These are phyloP conservation scores for Cladosporium sp. DNA, from an alignment of 2,329 filamentous ascomycete genomes.

Conservation along the genomic window DNA sequence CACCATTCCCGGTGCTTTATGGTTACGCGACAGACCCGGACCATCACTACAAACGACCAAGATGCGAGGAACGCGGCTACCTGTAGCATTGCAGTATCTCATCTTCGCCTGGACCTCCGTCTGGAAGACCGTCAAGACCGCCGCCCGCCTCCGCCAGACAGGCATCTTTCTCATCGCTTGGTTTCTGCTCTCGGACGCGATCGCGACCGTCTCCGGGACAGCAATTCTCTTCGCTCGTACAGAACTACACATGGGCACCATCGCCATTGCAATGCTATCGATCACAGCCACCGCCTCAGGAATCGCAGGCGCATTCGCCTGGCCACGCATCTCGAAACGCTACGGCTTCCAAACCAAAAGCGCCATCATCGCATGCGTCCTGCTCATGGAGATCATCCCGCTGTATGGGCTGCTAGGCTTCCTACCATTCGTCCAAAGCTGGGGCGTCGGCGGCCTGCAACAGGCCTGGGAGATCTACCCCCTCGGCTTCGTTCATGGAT, in stretches of 20 bases:
- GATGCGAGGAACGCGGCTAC: constrained; percentile 16
- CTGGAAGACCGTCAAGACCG: constrained; percentile 68
- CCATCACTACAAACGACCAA: constrained; percentile 59
- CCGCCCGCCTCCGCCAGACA: constrained; percentile 63
- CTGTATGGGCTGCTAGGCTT: constrained; percentile 82
- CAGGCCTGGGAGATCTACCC: constrained; percentile 91
- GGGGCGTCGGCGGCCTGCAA: constrained; percentile 74
- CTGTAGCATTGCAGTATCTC: constrained; percentile 56
- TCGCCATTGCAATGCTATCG: constrained; percentile 78
- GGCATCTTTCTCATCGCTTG: constrained; percentile 72
- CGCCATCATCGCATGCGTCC: constrained; percentile 78
- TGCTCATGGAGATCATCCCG: constrained; percentile 81
- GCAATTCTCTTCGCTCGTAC: constrained; percentile 92
- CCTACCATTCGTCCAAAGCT: constrained; percentile 63
- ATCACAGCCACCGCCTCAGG: constrained; percentile 81
- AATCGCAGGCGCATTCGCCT: constrained; percentile 80
- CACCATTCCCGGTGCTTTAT: constrained; percentile 75
- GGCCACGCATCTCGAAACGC: constrained; percentile 67
- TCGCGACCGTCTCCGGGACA: constrained; percentile 89
- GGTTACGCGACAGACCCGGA: constrained; percentile 76
- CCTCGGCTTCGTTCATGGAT: constrained; percentile 75
- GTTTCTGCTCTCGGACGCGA: constrained; percentile 88
- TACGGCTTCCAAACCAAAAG: constrained; percentile 67
- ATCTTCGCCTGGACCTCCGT: constrained; percentile 74
- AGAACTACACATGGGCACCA: constrained; percentile 77